Percentiles rank a stretch among this genome's conserved stretches.
phyloP scores from a whole-genome alignment of 1,284 basidiomycete genomes.

The Porogramme epimiltina region DNA sequence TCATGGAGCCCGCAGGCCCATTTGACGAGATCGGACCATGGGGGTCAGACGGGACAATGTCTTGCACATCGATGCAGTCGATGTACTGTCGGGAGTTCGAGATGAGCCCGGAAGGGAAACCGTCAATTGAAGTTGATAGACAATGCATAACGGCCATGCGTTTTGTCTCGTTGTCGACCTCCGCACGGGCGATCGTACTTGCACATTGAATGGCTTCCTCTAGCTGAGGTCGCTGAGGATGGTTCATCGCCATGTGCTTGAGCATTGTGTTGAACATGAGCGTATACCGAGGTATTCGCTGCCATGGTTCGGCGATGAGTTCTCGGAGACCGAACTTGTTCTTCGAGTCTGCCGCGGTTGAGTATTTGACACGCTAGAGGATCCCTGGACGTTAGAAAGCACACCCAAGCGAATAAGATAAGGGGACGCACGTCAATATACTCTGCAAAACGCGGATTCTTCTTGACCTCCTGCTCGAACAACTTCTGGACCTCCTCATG shows the following conservation, averaged over 20 bases:
- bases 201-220: constrained; percentile 88
- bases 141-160: constrained; percentile 90
- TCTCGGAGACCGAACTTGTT: constrained; percentile 92
- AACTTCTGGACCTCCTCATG: constrained; percentile 92
- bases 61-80: constrained; percentile 94
- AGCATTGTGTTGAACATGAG: constrained; percentile 91
- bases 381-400: neutral
- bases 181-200: constrained; percentile 89
- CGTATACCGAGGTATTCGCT: constrained; percentile 95
- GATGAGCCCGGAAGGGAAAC: constrained; percentile 87
- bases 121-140: constrained; percentile 84
- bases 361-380: constrained; percentile 84
- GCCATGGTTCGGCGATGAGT: constrained; percentile 99
- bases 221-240: constrained; percentile 80
- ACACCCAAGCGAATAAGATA: too few relatives aligned
- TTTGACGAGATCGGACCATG: constrained; percentile 40
- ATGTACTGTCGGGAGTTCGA: constrained; percentile 88
- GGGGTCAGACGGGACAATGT: constrained; percentile 54
- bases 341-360: constrained; percentile 69
- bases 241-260: constrained; percentile 79
- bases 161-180: constrained; percentile 90
- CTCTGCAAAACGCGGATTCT: constrained; percentile 73
- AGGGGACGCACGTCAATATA: constrained; percentile 76
- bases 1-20: constrained; percentile 11
- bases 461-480: constrained; percentile 83